Evolutionary conservation across 176 grass and related monocot species (phyloP), one percentile per base, ranked within the genome.

Genomic region (Pontederia crassipes): DNA sequence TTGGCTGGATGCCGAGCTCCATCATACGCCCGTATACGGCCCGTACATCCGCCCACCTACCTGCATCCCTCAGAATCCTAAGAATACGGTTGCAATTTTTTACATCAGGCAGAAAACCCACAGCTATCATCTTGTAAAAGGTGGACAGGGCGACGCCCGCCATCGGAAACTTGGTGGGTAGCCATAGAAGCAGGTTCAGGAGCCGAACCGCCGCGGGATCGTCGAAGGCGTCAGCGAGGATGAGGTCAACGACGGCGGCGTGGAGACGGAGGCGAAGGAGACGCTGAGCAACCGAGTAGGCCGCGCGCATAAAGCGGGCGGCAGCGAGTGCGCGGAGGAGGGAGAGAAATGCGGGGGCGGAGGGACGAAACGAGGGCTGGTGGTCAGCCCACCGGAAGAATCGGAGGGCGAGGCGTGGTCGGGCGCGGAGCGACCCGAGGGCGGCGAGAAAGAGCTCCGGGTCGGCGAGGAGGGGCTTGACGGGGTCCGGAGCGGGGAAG

Each of bases 371-470:
- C 24, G 55, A 59, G 59, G 77, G 40, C 63, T 89, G 85, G 15
- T 35, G 46, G 75, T 95, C 85, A 55, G 90, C 90, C 90, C 85
- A 95, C 66, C 85, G 59, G 67, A 95, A 89, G 47, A 95, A 81
- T 57, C 74, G 71, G 59, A 74, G 74, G 58, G 82, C 87, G 48
- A 86, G 70, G 49, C 59, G 55, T 12, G 87, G 87, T 64, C 61
- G 55, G 65, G 68, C 40, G 8, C 69, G 69, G 55, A 85, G 57
- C 32, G 74, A 81, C 16, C 53, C 24, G 56, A 75, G 72, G 17
- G 78, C 62, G 45, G 65, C 68, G 49, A 68, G 57, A 51, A 74
- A 70, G 71, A 70, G 57, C 32, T 57, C 55, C 27, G 45, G 58
- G n/a, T 69, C 67, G 49, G 58, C 49, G 64, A 75, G 64, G 49